Evolutionary conservation across 176 grass and related monocot species (phyloP).

Genomic region (Poa annua): DNA sequence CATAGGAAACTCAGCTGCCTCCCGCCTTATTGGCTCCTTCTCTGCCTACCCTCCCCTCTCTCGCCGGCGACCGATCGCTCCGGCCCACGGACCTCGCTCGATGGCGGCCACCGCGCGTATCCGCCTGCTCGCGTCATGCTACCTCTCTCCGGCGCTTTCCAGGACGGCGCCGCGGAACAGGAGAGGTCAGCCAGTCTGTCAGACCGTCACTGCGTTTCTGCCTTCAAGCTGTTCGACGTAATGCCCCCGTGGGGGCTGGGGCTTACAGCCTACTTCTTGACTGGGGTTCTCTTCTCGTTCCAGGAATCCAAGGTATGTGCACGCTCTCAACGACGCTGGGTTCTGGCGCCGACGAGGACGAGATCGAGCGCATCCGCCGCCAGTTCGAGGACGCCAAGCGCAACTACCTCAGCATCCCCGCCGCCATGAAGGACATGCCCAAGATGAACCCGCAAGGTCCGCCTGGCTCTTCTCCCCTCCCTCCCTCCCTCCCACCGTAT

Average conservation of each 20-base stretch:
- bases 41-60: background rate
- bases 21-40: background rate
- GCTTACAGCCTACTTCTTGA: background rate
- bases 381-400: conserved; percentile 87
- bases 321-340: conserved; percentile 56
- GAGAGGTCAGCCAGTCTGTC: background rate
- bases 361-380: conserved; percentile 79
- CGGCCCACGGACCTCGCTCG: background rate
- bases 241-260: background rate
- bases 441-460: conserved; percentile 88
- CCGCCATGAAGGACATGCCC: conserved; percentile 80
- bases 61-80: background rate
- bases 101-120: conserved; percentile 22
- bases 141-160: background rate
- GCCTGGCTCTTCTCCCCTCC: background rate
- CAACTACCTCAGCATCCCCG: conserved; percentile 83
- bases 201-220: background rate
- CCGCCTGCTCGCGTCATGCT: background rate
- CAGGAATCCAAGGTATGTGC: conserved; percentile 6
- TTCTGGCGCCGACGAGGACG: conserved; percentile 60
- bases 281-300: background rate
- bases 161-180: background rate
- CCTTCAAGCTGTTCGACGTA: conserved; percentile 43
- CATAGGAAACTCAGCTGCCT: conserved; percentile 34
- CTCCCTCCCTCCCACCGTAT: no score